Evolutionary conservation across 768 basidiomycete species (phyloP).

Genomic region (Collybiopsis luxurians): DNA sequence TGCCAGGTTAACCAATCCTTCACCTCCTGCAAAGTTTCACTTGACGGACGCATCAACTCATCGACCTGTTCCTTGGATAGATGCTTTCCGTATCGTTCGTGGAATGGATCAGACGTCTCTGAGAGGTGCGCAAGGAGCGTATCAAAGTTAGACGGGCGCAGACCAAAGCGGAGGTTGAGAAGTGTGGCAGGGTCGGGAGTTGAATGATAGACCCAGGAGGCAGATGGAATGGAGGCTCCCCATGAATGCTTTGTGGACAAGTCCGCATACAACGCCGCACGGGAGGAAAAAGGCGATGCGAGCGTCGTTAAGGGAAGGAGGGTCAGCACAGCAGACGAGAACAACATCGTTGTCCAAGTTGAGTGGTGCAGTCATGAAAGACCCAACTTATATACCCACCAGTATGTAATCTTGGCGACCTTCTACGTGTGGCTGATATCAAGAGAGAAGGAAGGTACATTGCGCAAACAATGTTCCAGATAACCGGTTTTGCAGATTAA

Average conservation of each 20-base stretch:
- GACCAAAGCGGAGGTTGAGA: constrained; percentile 33
- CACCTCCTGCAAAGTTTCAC: too few species aligned
- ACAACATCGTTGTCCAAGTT: not conserved
- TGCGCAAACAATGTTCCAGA: too few species aligned
- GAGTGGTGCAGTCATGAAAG: too few species aligned
- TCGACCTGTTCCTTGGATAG: too few species aligned
- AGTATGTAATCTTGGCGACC: too few species aligned
- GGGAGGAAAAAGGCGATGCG: not conserved
- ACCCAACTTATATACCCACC: too few species aligned
- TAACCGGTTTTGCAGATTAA: too few species aligned
- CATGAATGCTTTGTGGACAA: not conserved
- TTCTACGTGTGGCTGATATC: too few species aligned
- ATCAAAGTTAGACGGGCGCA: constrained; percentile 25
- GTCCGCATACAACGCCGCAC: not conserved
- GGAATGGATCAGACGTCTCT: constrained; percentile 28
- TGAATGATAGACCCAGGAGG: not conserved
- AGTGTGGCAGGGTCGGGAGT: constrained; percentile 8
- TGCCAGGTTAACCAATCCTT: constrained; percentile 42
- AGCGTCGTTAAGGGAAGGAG: not conserved
- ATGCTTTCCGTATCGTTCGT: too few species aligned
- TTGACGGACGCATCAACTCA: too few species aligned
- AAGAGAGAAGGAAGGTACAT: too few species aligned
- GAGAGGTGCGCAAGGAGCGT: constrained; percentile 27
- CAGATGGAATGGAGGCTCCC: not conserved
- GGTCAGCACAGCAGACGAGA: not conserved